Base-by-base conservation (phyloP, 495 filamentous ascomycete species). In the Daldinia decipiens region DNA sequence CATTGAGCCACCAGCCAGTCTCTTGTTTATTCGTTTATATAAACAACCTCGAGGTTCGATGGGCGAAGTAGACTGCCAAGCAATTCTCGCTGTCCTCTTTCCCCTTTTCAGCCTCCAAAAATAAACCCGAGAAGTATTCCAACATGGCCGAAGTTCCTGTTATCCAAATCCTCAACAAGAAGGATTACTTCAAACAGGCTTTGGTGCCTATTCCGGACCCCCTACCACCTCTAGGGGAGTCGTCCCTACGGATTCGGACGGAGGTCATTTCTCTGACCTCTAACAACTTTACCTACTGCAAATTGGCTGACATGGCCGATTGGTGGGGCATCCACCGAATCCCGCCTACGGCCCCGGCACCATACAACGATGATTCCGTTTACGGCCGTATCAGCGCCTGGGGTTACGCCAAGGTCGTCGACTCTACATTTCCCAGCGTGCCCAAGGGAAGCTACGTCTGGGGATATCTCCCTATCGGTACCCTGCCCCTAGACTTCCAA, bases 371-470 rank as follows among this genome's bases (percentile, higher is more conserved):
- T 70, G 31, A 64, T 5, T 40, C 76, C 11, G 66, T 73, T 1
- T 89, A 85, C 77, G 86, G 84, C 24, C 84, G 87, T 51, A 83
- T 85, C 27, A 82, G 83, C 27, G 83, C 81, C 15, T 89, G 88
- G 87, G 87, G 88, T 0, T 87, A 82, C 71, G 84, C 80, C 8
- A 76, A 78, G 9, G 82, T 89, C 4, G 64, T 82, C 27, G 84
- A 87, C 32, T 84, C 79, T 58, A 87, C 77, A 0, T 77, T 79
- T 29, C 47, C 66, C 34, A 65, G 55, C 17, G 72, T 83, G 9
- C 60, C 71, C 4, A 63, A 70, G 19, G 82, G 79, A 3, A 79
- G 78, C 40, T 62, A 71, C 15, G 40, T 83, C 0, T 83, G 29
- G 21, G 80, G 80, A 5, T 83, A 81, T 70, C 73, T 80, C 38